phyloP scores from a whole-genome alignment of 139 green algal species.

The Tetradesmus obliquus region DNA sequence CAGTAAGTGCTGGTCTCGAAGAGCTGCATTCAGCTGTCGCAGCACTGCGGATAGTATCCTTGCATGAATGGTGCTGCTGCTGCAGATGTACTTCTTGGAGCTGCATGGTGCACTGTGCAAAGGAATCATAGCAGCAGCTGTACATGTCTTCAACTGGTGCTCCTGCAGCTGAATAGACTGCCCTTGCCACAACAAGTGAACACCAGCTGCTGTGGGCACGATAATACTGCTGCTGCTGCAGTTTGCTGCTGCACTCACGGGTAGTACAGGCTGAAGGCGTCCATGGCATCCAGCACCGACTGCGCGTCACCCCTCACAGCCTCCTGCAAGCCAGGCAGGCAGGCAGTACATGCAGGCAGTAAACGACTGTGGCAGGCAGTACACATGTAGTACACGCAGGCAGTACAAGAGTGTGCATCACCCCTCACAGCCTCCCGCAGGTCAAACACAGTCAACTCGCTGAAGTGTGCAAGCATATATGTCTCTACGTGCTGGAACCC shows the following conservation, averaged over 20 bases:
- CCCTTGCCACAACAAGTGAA: too few species aligned
- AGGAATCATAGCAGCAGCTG: too few species aligned
- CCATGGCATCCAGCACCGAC: conserved; percentile 42
- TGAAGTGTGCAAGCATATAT: too few species aligned
- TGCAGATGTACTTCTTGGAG: background rate
- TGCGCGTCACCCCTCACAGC: conserved; percentile 22
- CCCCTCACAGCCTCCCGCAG: conserved; percentile 12
- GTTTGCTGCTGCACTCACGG: conserved; percentile 22
- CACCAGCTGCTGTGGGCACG: too few species aligned
- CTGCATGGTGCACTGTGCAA: too few species aligned
- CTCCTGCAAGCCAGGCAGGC: background rate
- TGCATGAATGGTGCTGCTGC: background rate
- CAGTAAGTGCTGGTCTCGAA: too few species aligned
- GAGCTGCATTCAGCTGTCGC: background rate
- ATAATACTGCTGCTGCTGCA: background rate
- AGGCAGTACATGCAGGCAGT: too few species aligned
- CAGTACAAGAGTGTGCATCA: conserved; percentile 36
- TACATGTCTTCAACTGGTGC: too few species aligned
- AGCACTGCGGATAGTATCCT: background rate
- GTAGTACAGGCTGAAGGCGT: conserved; percentile 36
- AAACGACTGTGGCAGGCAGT: too few species aligned
- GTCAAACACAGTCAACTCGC: too few species aligned
- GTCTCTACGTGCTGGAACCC: too few species aligned
- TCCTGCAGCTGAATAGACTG: too few species aligned
- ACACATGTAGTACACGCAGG: background rate